Evolutionary conservation across 176 grass and related monocot genomes (phyloP), one percentile per base, ranked within the genome.

Genomic region (Chrysopogon serrulatus): DNA sequence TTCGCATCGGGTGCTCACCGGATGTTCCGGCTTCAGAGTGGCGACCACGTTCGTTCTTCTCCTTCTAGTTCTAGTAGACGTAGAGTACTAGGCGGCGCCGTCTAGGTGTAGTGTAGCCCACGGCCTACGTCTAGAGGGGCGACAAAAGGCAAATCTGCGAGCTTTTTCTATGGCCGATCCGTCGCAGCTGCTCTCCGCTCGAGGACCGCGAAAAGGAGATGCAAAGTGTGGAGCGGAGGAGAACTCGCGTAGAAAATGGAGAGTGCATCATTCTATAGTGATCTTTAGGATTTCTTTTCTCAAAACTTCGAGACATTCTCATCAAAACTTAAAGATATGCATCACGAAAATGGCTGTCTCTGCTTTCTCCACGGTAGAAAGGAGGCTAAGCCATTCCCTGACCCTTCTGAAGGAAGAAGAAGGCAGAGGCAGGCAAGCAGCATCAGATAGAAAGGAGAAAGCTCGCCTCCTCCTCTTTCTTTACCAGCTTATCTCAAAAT

Each of bases 161-260:
- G 49, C 19, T 82, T 86, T 90, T 77, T 86, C 34, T 57, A 23
- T 36, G 28, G 33, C 53, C 59, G 45, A 43, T 66, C 67, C n/a
- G 54, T 54, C 36, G 63, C 10, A 51, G 72, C 73, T 71, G 86
- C 86, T 71, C n/a, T n/a, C 24, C 7, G 69, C 69, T 12, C 74
- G 62, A 88, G 80, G 31, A 41, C 31, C 56, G 27, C 34, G 24
- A 65, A 70, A 84, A 85, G 47, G 64, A 64, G 65, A 77, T 32
- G 71, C 71, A 82, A 86, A 85, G 62, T 24, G 16, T 76, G 81
- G 23, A 6, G 69, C 1, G 40, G n/a, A 15, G 36, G n/a, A n/a
- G n/a, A n/a, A 41, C 18, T 16, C 37, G 17, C 61, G 24, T 61
- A 4, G 24, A 27, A 53, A 56, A 56, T 11, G 23, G 53, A 57